Evolutionary conservation across 805 yeast species (phyloP).

Genomic region (Cyberlindnera euphorbiae): DNA sequence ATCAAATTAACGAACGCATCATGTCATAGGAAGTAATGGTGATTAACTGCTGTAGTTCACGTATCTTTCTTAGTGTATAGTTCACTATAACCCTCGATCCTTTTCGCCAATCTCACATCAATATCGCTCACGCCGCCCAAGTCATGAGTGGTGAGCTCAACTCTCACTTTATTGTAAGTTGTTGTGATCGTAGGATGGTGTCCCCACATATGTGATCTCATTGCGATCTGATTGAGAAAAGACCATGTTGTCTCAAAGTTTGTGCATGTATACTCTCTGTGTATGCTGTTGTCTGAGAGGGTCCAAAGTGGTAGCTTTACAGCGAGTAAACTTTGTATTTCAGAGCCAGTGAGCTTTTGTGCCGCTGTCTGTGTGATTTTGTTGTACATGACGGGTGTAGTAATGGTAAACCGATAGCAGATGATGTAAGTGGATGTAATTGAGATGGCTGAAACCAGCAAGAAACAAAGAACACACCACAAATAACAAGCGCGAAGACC

Average conservation of each 20-base stretch:
- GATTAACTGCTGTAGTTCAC: not conserved
- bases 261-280: slow-evolving; percentile 38
- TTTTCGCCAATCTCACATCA: slow-evolving; percentile 55
- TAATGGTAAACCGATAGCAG: too few relatives aligned
- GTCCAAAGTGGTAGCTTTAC: slow-evolving; percentile 26
- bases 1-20: not conserved
- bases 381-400: slow-evolving; percentile 41
- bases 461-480: too few relatives aligned
- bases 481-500: too few relatives aligned
- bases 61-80: not conserved
- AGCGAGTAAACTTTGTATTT: slow-evolving; percentile 20
- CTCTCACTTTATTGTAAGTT: slow-evolving; percentile 51
- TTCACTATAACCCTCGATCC: slow-evolving; percentile 35
- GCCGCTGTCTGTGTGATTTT: slow-evolving; percentile 30
- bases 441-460: too few relatives aligned
- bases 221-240: slow-evolving; percentile 53
- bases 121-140: slow-evolving; percentile 44
- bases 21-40: not conserved
- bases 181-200: slow-evolving; percentile 72
- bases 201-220: slow-evolving; percentile 50
- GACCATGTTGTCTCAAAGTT: slow-evolving; percentile 61
- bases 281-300: slow-evolving; percentile 17
- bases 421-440: too few relatives aligned
- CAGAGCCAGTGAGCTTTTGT: slow-evolving; percentile 23
- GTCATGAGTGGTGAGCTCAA: slow-evolving; percentile 65